Percentiles rank a stretch among this genome's conserved stretches.
These are phyloP conservation scores for Nitzschia palea DNA, from an alignment of 108 stramenopile species.

Conservation along the genomic window DNA sequence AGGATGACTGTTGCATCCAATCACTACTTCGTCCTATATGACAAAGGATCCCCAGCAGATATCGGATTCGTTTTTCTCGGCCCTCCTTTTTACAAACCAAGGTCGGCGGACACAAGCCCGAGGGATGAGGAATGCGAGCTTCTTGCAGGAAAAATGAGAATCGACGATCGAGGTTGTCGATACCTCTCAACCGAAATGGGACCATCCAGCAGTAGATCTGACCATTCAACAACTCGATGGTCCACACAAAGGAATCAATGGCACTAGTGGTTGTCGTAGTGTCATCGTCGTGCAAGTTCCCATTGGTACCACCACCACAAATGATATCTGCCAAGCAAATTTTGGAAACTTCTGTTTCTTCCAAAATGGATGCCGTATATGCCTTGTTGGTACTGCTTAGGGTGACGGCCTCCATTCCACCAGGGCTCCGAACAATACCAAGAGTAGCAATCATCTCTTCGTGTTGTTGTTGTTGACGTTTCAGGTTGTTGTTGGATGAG, in stretches of 20 bases:
- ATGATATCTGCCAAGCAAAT: slow-evolving; percentile 18
- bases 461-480: background rate
- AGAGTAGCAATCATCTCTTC: slow-evolving; percentile 12
- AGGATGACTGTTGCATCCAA: slow-evolving; percentile 37
- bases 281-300: background rate
- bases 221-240: slow-evolving; percentile 33
- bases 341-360: slow-evolving; percentile 24
- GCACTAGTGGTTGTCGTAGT: background rate
- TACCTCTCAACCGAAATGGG: slow-evolving; percentile 8
- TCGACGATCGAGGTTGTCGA: background rate
- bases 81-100: slow-evolving; percentile 14
- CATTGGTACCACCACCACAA: background rate
- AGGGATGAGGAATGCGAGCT: background rate
- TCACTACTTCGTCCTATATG: slow-evolving; percentile 27
- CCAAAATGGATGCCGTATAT: slow-evolving; percentile 1
- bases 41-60: slow-evolving; percentile 18
- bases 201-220: slow-evolving; percentile 35
- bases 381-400: background rate
- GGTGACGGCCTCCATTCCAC: slow-evolving; percentile 21
- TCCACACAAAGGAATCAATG: slow-evolving; percentile 30
- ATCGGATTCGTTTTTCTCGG: slow-evolving; percentile 1
- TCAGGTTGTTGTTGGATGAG: background rate
- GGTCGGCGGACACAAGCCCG: slow-evolving; percentile 13
- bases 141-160: background rate
- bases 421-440: slow-evolving; percentile 20